Base-by-base conservation (phyloP, 148 eudicot species). In the Silene conica region DNA sequence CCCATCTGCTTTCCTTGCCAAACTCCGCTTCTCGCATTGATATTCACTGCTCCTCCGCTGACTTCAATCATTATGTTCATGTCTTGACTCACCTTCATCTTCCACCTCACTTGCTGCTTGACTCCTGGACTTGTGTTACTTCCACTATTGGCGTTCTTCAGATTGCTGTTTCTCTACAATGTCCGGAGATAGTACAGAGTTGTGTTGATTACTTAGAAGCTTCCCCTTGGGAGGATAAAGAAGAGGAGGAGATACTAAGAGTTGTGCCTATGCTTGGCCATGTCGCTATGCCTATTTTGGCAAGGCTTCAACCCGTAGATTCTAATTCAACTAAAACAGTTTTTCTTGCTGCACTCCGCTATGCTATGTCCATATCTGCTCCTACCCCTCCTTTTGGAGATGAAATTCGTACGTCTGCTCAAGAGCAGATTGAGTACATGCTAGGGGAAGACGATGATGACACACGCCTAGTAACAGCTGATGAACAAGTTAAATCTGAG, bases 361-460 rank as follows among this genome's bases (percentile, higher is more conserved):
- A 85, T 78, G 96, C 97, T 69, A 89, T 90, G 66, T 91, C 92
- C 5, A 50, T 73, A 16, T 77, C 81, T 31, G 74, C 74, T 19
- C 85, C 86, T 14, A 80, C 79, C 77, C 92, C 83, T 60, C 89
- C 88, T 38, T 89, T 89, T 78, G 90, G 86, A 23, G 87, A 91
- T 74, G 96, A 88, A 73, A 85, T 91, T 18, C 84, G 83, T 77
- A 81, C 71, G 59, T 91, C 93, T 46, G 98, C 98, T 48, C 98
- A 87, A 80, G 93, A 94, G 83, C 98, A 94, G 84, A 87, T 89
- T 6, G 98, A 91, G 12, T 94, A 84, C 90, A 91, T 94, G 98
- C 85, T 94, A 38, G 90, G 82, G 22, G 87, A 88, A 73, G 96
- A 87, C 59, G 88, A 85, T 63, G 92, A 85, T 63, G 92, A 85